Percentiles rank a stretch among this genome's conserved stretches.
Evolutionary conservation across 768 basidiomycete species (phyloP).

Genomic region (Tricholoma furcatifolium): DNA sequence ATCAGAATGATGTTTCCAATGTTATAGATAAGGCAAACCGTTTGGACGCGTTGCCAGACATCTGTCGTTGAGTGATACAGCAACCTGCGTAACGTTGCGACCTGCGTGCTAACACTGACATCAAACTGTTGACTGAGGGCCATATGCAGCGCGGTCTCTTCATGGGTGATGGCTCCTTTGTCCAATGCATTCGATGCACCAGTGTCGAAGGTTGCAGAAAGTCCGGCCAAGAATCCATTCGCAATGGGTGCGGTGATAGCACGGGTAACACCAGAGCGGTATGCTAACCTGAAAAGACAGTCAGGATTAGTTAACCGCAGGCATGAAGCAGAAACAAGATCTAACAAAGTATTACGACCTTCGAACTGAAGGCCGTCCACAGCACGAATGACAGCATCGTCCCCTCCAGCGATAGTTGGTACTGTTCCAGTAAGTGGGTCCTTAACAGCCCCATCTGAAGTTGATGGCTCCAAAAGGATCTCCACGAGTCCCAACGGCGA

Average conservation of each 20-base stretch:
- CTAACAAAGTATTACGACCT: constrained; percentile 50
- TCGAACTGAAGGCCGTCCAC: constrained; percentile 62
- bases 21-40: constrained; percentile 29
- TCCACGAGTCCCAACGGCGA: constrained; percentile 65
- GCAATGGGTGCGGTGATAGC: constrained; percentile 62
- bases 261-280: constrained; percentile 70
- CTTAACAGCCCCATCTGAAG: constrained; percentile 61
- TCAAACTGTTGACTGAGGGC: constrained; percentile 32
- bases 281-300: constrained; percentile 54
- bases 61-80: constrained; percentile 32
- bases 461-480: constrained; percentile 62
- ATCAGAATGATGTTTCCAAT: constrained; percentile 18
- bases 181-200: constrained; percentile 60
- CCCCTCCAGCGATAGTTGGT: constrained; percentile 43
- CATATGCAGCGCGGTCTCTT: constrained; percentile 66
- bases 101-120: constrained; percentile 61
- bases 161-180: constrained; percentile 61
- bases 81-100: constrained; percentile 51
- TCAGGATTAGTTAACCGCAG: constrained; percentile 2
- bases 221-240: constrained; percentile 56
- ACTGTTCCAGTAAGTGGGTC: constrained; percentile 43
- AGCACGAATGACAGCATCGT: constrained; percentile 50
- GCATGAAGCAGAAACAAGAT: constrained; percentile 16
- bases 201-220: constrained; percentile 61
- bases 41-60: constrained; percentile 36